Evolutionary conservation across 352 stramenopile genomes (phyloP).

Genomic region (Pythium myriotylum): DNA sequence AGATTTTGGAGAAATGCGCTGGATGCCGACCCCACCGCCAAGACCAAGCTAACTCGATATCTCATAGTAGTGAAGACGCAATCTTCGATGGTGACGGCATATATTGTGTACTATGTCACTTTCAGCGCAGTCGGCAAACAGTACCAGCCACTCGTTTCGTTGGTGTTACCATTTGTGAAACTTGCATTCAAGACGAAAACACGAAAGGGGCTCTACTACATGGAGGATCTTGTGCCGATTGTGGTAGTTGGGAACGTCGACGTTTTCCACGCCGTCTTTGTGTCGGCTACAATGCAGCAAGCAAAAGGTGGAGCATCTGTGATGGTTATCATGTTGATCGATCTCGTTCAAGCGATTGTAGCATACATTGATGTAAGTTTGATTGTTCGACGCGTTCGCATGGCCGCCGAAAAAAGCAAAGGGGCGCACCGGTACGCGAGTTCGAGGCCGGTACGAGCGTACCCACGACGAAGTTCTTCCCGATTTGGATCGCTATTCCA

Average conservation of each 20-base stretch:
- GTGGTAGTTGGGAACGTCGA: conserved; percentile 19
- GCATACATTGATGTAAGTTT: too few relatives aligned
- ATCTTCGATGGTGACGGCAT: conserved; percentile 1
- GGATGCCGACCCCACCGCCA: neutral
- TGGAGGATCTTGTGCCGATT: conserved; percentile 13
- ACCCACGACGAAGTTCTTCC: too few relatives aligned
- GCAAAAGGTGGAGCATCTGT: neutral
- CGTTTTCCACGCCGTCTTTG: conserved; percentile 21
- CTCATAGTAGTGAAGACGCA: neutral
- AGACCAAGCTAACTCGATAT: neutral
- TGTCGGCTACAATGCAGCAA: conserved; percentile 19
- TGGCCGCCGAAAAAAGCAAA: too few relatives aligned
- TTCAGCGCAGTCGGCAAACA: neutral
- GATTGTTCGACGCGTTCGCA: too few relatives aligned
- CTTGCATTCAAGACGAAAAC: conserved; percentile 17
- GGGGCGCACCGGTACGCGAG: too few relatives aligned
- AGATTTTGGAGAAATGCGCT: conserved; percentile 5
- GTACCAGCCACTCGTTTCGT: conserved; percentile 1
- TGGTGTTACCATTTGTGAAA: conserved; percentile 14
- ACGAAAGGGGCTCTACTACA: conserved; percentile 2
- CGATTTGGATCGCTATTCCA: too few relatives aligned
- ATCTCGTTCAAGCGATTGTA: conserved; percentile 1
- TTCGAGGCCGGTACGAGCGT: too few relatives aligned
- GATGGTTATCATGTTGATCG: conserved; percentile 6
- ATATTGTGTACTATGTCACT: neutral